phyloP scores from a whole-genome alignment of 2,329 filamentous ascomycete species.

The Aspergillus glaucus region DNA sequence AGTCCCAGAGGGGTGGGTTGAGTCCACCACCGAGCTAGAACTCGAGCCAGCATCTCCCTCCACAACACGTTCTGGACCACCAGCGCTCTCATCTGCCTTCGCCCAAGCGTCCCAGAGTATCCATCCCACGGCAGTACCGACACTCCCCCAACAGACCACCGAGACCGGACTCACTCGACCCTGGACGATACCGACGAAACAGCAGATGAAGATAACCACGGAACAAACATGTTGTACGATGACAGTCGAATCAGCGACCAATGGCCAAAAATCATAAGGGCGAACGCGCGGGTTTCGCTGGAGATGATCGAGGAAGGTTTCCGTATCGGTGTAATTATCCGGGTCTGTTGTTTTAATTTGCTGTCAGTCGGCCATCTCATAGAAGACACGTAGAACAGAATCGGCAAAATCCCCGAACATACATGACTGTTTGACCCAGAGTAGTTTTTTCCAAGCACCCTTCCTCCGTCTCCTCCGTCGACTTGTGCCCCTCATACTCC shows the following conservation, averaged over 20 bases:
- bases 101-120: conserved; percentile 88
- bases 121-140: conserved; percentile 82
- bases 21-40: conserved; percentile 32
- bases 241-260: conserved; percentile 90
- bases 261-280: conserved; percentile 96
- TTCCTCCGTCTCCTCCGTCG: conserved; percentile 59
- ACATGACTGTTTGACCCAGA: conserved; percentile 98
- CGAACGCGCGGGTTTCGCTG: conserved; percentile 89
- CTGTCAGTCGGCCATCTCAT: neutral
- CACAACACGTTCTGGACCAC: conserved; percentile 19
- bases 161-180: conserved; percentile 84
- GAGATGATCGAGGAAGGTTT: conserved; percentile 91
- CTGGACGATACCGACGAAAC: conserved; percentile 84
- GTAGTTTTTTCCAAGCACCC: conserved; percentile 83
- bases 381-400: neutral
- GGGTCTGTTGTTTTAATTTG: conserved; percentile 56
- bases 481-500: conserved; percentile 53
- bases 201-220: conserved; percentile 88
- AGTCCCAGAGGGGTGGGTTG: conserved; percentile 22
- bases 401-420: conserved; percentile 24
- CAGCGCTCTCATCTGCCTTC: conserved; percentile 52
- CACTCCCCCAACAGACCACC: conserved; percentile 76
- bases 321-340: conserved; percentile 98
- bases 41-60: conserved; percentile 37
- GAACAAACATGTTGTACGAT: conserved; percentile 96